These are phyloP conservation scores for Neophaeococcomyces aloes DNA, from an alignment of 2,329 filamentous ascomycete species.

Conservation along the genomic window DNA sequence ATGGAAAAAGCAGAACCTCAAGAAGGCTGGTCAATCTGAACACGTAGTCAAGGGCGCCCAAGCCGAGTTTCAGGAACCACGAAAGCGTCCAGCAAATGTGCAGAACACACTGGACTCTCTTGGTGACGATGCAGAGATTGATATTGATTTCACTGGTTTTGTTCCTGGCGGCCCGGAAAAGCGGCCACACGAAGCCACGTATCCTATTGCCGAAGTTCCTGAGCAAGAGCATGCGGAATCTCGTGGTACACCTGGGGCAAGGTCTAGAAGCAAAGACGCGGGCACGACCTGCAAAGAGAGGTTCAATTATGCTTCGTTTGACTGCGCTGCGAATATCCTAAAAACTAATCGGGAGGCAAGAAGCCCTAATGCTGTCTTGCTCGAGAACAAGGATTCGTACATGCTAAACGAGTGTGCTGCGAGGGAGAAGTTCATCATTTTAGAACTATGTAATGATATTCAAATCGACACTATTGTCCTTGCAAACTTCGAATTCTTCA, in stretches of 20 bases:
- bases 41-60: conserved; percentile 46
- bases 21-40: conserved; percentile 69
- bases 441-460: conserved; percentile 80
- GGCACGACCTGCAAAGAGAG: conserved; percentile 96
- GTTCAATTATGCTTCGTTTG: conserved; percentile 95
- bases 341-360: conserved; percentile 82
- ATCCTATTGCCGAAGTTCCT: conserved; percentile 17
- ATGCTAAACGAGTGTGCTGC: conserved; percentile 88
- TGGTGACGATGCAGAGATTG: conserved; percentile 82
- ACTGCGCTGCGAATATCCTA: conserved; percentile 84
- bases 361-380: conserved; percentile 75
- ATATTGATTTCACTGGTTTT: conserved; percentile 59
- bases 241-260: conserved; percentile 40
- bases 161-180: conserved; percentile 33
- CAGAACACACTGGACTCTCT: conserved; percentile 65
- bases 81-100: conserved; percentile 44
- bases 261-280: conserved; percentile 74
- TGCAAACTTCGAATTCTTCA: conserved; percentile 98
- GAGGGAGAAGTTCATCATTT: conserved; percentile 83
- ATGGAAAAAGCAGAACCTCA: conserved; percentile 91
- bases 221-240: conserved; percentile 29
- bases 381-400: conserved; percentile 97
- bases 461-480: conserved; percentile 93
- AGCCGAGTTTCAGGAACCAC: conserved; percentile 27
- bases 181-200: conserved; percentile 4